phyloP scores from a whole-genome alignment of 495 filamentous ascomycete species.

The Lophium mytilinum region DNA sequence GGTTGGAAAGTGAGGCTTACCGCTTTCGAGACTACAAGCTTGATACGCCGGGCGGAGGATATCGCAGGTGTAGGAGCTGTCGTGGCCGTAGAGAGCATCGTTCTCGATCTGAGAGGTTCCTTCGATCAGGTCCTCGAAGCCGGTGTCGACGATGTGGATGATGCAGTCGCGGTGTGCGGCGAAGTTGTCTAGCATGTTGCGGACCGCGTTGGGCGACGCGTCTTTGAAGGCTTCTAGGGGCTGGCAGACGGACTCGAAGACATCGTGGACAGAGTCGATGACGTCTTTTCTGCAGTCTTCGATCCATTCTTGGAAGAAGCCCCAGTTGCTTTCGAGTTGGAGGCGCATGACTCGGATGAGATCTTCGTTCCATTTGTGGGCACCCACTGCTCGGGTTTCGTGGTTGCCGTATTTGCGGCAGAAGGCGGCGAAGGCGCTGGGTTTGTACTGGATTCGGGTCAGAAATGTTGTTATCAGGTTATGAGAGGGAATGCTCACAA shows the following conservation, averaged over 20 bases:
- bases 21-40: not conserved
- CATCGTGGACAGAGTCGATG: not conserved
- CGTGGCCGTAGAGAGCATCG: constrained; percentile 12
- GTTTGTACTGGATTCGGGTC: constrained; percentile 2
- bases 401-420: constrained; percentile 10
- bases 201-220: not conserved
- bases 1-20: not conserved
- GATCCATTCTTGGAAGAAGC: constrained; percentile 6
- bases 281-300: constrained; percentile 2
- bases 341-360: constrained; percentile 12
- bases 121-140: constrained; percentile 12
- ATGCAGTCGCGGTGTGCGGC: not conserved
- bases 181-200: constrained; percentile 5
- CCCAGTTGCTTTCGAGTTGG: constrained; percentile 10
- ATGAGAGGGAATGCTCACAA: not conserved
- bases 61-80: constrained; percentile 5
- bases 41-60: constrained; percentile 16
- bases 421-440: constrained; percentile 8
- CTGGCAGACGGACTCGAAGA: constrained; percentile 3
- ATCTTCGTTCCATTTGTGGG: constrained; percentile 13
- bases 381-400: not conserved
- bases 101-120: constrained; percentile 7
- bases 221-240: not conserved
- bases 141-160: constrained; percentile 2
- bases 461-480: not conserved